Conservation (phyloP, 768 basidiomycete genomes). For the Phanerochaete carnosa region DNA sequence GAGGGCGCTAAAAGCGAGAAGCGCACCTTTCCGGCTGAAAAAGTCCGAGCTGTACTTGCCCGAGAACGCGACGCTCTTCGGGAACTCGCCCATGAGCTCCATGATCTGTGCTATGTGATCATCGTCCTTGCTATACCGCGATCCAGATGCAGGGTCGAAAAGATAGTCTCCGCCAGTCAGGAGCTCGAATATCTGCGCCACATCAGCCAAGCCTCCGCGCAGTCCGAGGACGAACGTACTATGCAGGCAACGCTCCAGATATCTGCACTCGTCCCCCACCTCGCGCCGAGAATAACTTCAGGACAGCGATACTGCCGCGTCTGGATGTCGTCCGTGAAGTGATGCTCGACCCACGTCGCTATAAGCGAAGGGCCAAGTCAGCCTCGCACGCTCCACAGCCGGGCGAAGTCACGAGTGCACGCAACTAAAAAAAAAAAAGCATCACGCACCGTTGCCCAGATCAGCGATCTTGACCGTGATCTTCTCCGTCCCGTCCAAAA, state of each 20-base stretch:
- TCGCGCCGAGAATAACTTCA: conserved; percentile 94
- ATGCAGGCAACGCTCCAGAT: conserved; percentile 96
- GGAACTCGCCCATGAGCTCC: conserved; percentile 91
- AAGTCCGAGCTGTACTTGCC: conserved; percentile 95
- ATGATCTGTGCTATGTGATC: conserved; percentile 98
- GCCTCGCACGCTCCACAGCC: background rate
- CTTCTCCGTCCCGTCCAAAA: conserved; percentile 43
- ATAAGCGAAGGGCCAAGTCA: conserved; percentile 1
- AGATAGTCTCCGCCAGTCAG: conserved; percentile 97
- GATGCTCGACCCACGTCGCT: conserved; percentile 91
- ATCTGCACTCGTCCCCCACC: conserved; percentile 95
- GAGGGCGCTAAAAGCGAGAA: background rate
- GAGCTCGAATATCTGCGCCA: conserved; percentile 81
- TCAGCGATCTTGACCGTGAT: conserved; percentile 99
- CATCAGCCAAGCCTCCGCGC: background rate
- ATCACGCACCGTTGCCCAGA: conserved; percentile 81
- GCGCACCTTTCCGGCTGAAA: conserved; percentile 90
- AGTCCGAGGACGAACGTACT: conserved; percentile 43
- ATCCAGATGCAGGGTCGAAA: conserved; percentile 94
- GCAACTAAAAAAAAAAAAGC: too few species aligned
- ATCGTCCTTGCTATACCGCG: conserved; percentile 94
- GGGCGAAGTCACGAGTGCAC: background rate
- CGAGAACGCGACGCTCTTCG: conserved; percentile 74
- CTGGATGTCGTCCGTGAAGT: conserved; percentile 98
- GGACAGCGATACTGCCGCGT: conserved; percentile 97